These are phyloP conservation scores for Kalmanozyma brasiliensis DNA, from an alignment of 1,284 basidiomycete species.

Conservation along the genomic window DNA sequence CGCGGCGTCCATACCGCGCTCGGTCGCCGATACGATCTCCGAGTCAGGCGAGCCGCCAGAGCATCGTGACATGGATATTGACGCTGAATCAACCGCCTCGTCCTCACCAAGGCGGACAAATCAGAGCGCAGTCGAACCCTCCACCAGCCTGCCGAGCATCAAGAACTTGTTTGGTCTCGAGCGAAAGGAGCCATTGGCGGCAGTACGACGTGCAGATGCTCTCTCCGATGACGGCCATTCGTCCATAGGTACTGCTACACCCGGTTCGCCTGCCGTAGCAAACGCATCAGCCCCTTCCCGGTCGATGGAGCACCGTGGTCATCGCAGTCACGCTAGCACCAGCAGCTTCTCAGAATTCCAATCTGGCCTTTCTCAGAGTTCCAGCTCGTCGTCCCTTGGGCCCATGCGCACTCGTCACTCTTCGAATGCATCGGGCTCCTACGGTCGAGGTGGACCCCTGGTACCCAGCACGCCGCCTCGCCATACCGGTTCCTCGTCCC, in stretches of 20 bases:
- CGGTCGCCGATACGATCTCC: slow-evolving; percentile 20
- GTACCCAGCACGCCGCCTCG: slow-evolving; percentile 44
- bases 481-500: slow-evolving; percentile 21
- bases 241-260: slow-evolving; percentile 24
- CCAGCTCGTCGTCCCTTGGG: slow-evolving; percentile 45
- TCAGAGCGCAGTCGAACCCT: slow-evolving; percentile 14
- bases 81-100: slow-evolving; percentile 22
- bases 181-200: slow-evolving; percentile 35
- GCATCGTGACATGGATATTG: slow-evolving; percentile 38
- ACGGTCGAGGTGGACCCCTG: slow-evolving; percentile 24
- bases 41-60: slow-evolving; percentile 23
- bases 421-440: slow-evolving; percentile 35
- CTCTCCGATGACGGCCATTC: slow-evolving; percentile 30
- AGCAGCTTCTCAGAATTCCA: slow-evolving; percentile 48
- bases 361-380: slow-evolving; percentile 28
- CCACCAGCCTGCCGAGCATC: slow-evolving; percentile 45
- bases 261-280: slow-evolving; percentile 26
- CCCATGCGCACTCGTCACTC: slow-evolving; percentile 42
- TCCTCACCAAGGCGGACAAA: slow-evolving; percentile 20
- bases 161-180: slow-evolving; percentile 48
- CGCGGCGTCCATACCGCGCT: slow-evolving; percentile 30
- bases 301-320: slow-evolving; percentile 26
- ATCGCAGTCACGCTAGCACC: slow-evolving; percentile 41
- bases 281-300: slow-evolving; percentile 15
- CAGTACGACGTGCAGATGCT: slow-evolving; percentile 27